These are phyloP conservation scores for Arthrocladium fulminans DNA, from an alignment of 2,329 filamentous ascomycete species.

Conservation along the genomic window DNA sequence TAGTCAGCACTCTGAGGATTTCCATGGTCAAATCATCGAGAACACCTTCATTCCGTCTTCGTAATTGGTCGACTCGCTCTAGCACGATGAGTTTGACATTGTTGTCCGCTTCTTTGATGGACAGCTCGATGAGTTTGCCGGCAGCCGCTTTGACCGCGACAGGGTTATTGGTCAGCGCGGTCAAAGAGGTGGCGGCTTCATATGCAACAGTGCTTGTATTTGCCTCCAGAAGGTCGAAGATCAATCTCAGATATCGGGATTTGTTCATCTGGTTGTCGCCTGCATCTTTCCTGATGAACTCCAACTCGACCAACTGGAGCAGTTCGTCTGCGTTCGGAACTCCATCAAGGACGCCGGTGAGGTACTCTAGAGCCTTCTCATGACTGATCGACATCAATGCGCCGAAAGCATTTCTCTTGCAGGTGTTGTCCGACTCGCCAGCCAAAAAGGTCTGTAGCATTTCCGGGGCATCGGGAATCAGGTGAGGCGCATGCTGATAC, in stretches of 20 bases:
- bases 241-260: conserved; percentile 84
- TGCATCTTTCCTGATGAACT: conserved; percentile 98
- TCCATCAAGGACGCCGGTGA: conserved; percentile 82
- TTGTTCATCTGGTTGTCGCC: conserved; percentile 90
- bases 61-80: conserved; percentile 80
- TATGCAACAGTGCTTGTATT: conserved; percentile 92
- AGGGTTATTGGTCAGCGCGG: conserved; percentile 86
- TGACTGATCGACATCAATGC: conserved; percentile 86
- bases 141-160: conserved; percentile 96
- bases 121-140: conserved; percentile 89
- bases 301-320: conserved; percentile 83
- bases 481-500: conserved; percentile 75
- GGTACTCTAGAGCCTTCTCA: conserved; percentile 79
- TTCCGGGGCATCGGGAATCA: conserved; percentile 93
- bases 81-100: conserved; percentile 98
- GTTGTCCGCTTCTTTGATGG: conserved; percentile 96
- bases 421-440: conserved; percentile 83
- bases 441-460: conserved; percentile 84
- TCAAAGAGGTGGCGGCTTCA: conserved; percentile 91
- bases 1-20: conserved; percentile 86
- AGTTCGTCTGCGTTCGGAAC: conserved; percentile 92
- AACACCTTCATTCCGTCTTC: conserved; percentile 80
- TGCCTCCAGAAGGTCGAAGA: conserved; percentile 93
- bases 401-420: conserved; percentile 95
- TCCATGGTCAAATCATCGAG: conserved; percentile 95